phyloP scores from a whole-genome alignment of 1,139 yeast species.

The Saccharomyces hybrid region DNA sequence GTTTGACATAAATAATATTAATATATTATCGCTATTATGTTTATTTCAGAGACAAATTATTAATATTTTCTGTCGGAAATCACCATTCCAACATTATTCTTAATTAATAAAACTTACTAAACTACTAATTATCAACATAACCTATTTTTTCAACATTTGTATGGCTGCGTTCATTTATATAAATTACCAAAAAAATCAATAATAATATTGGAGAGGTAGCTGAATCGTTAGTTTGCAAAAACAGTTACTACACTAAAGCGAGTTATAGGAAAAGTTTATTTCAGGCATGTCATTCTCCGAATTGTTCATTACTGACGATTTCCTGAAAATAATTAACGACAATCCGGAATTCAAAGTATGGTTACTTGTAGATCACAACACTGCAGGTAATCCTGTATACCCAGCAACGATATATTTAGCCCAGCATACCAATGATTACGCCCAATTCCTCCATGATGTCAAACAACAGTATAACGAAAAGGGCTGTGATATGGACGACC shows the following conservation, averaged over 20 bases:
- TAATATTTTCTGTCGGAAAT: not conserved
- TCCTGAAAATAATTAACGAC: not conserved
- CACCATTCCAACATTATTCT: not conserved
- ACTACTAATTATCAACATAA: not conserved
- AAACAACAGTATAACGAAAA: not conserved
- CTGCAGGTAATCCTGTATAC: not conserved
- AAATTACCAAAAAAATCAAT: not conserved
- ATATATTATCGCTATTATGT: too few relatives aligned
- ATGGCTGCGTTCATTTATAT: not conserved
- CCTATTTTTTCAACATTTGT: not conserved
- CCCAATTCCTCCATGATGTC: not conserved
- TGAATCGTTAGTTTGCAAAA: not conserved
- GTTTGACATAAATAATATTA: too few relatives aligned
- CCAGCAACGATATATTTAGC: not conserved
- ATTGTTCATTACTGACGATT: not conserved
- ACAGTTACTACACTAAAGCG: not conserved
- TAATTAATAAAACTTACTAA: not conserved
- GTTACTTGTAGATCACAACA: not conserved
- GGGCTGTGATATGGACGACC: not conserved
- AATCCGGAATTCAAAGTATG: not conserved
- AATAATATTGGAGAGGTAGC: not conserved
- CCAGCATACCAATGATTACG: not conserved
- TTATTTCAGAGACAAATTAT: not conserved
- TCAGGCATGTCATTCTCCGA: not conserved
- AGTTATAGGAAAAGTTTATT: not conserved